Base-by-base conservation (phyloP, 495 filamentous ascomycete genomes). In the Aspergillus sparsus region DNA sequence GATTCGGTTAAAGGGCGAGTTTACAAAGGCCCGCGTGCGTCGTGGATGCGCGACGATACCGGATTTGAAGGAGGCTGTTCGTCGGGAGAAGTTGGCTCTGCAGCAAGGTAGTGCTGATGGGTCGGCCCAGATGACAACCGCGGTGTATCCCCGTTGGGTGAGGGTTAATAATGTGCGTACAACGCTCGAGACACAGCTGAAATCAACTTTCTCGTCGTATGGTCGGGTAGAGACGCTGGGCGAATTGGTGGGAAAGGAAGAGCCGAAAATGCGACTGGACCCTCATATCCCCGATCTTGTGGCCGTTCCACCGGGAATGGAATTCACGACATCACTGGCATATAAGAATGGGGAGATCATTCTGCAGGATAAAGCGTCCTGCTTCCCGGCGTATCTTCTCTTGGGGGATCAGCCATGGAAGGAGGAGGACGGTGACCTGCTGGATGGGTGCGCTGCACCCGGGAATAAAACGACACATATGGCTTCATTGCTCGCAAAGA, bases 391-490 rank as follows among this genome's bases (percentile, higher is more conserved):
- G 0, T 90, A 91, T 68, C 76, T 98, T 0, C 53, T 80, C 4
- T 74, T 97, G 0, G 84, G 92, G 53, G 71, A 78, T 51, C 15
- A 47, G 44, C 44, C n/a, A 5, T 47, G 44, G 44, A 9, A n/a
- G 10, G 8, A 6, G 37, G 37, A 49, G 7, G 53, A 85, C 56
- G 91, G 89, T 2, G 85, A 93, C 61, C 74, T 96, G 16, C 79
- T 98, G 5, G 94, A 98, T 74, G 89, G 90, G 1, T 97, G 93
- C 68, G 88, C 94, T 0, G 94, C 94, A 7, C 94, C 94, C 7
- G 94, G 94, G 8, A 98, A 98, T 68, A 98, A 98, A 73, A 97
- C 94, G 1, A 97, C 94, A 5, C 94, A 98, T 76, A 73, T 97
- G 49, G 92, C 92, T 10, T 88, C 90, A 3, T 79, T 97, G 13